Conservation (phyloP, 306 rosid genomes). For the Prosopis cineraria region DNA sequence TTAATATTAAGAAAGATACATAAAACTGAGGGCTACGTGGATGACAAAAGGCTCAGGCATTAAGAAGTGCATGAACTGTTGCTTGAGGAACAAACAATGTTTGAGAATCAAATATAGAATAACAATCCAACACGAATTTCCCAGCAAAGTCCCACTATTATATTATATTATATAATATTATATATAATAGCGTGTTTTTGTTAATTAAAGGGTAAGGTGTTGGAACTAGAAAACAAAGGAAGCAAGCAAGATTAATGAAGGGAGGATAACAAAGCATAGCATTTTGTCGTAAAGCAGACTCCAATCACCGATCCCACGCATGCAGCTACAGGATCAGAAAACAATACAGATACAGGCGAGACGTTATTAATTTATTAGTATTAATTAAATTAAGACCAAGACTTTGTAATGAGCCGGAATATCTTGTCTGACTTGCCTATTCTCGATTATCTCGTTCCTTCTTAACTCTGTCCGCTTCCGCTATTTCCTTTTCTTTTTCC, state of each 20-base stretch:
- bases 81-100: neutral
- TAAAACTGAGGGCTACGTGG: too few relatives aligned
- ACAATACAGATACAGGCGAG: constrained; percentile 3
- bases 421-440: neutral
- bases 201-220: too few relatives aligned
- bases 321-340: neutral
- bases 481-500: too few relatives aligned
- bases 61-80: neutral
- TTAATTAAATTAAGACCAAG: neutral
- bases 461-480: constrained; percentile 11
- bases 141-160: too few relatives aligned
- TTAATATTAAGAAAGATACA: too few relatives aligned
- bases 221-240: neutral
- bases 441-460: neutral
- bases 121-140: neutral
- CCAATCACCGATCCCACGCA: constrained; percentile 29
- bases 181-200: too few relatives aligned
- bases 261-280: neutral
- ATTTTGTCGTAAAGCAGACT: neutral
- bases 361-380: neutral
- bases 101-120: neutral
- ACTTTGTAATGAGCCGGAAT: constrained; percentile 9
- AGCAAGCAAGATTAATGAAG: neutral
- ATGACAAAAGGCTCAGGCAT: too few relatives aligned
- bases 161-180: too few relatives aligned